Evolutionary conservation across 2,329 filamentous ascomycete species (phyloP), one percentile per base, ranked within the genome.

Genomic region (Cladophialophora psammophila): DNA sequence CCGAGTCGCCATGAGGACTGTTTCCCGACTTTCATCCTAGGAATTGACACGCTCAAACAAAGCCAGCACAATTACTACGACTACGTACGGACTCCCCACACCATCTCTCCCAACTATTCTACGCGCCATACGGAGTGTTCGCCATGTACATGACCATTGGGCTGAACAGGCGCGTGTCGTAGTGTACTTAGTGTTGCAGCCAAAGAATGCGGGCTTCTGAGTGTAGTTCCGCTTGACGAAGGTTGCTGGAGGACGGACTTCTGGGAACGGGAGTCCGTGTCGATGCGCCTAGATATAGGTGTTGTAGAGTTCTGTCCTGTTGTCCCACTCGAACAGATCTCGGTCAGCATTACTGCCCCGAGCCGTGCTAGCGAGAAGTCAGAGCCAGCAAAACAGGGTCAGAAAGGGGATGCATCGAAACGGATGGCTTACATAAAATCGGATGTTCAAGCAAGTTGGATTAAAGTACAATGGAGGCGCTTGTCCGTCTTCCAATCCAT

Each of bases 401-500:
- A 50, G 15, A 9, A 12, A 60, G 7, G 26, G 26, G 13, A 54
- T 15, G 9, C 26, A 18, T 40, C 7, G 6, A 13, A 9, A 34
- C 13, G 1, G 20, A 18, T 13, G 18, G 26, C 64, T 53, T 32
- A 66, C 64, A 69, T 67, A 40, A 69, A 61, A 32, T 69, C 67
- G 1, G 63, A 42, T 26, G 61, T 56, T 8, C 67, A 45, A n/a
- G 18, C 64, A 7, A 55, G 60, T 20, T 67, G 64, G 18, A 67
- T 61, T 12, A 69, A 42, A 32, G 35, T 57, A 67, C 34, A 64
- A 56, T 2, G 67, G 64, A 2, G 78, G 73, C 0, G 69, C 72
- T 55, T 78, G 76, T 0, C 76, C 74, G 0, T 70, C 64, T 20
- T 79, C 72, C 52, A 76, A 76, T 0, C 76, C 75, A 35, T 80